Evolutionary conservation across 139 green algal species (phyloP).

Genomic region (Chlamydomonas incerta): DNA sequence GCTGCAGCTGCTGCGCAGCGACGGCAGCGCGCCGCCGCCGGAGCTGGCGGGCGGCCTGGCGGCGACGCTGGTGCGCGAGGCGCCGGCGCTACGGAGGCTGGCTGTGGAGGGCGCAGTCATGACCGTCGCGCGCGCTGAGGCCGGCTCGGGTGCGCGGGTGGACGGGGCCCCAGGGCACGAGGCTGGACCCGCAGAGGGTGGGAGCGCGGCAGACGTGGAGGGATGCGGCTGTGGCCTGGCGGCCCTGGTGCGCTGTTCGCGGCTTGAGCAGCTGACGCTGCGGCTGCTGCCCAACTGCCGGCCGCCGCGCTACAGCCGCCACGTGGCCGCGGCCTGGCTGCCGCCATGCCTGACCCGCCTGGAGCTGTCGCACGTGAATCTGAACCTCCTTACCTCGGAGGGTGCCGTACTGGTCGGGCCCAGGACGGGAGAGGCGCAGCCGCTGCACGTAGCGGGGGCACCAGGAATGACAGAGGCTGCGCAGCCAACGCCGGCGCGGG

Average conservation of each 20-base stretch:
- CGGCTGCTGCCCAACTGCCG: slow-evolving; percentile 22
- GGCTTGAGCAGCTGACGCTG: slow-evolving; percentile 7
- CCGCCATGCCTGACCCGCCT: neutral
- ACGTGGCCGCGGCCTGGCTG: neutral
- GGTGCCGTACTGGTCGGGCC: no score
- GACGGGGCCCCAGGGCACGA: no score
- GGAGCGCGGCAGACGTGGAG: neutral
- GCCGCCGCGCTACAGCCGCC: slow-evolving; percentile 11
- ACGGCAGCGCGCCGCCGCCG: slow-evolving; percentile 3
- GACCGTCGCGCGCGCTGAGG: neutral
- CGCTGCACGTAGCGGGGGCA: no score
- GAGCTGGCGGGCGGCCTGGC: neutral
- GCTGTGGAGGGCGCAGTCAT: slow-evolving; percentile 16
- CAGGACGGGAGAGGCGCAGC: no score
- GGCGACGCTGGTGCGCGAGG: neutral
- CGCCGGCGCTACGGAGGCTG: neutral
- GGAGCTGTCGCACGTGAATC: neutral
- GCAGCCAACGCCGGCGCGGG: no score
- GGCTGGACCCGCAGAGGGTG: no score
- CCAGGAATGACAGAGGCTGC: no score
- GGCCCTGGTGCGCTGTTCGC: neutral
- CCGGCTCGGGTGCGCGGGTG: neutral
- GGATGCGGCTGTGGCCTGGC: neutral
- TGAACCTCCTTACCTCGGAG: neutral
- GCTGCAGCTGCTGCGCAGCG: slow-evolving; percentile 21